Percentiles rank a stretch among this genome's conserved stretches.
These are phyloP conservation scores for Royoungia palumana DNA, from an alignment of 768 basidiomycete species.

Conservation along the genomic window DNA sequence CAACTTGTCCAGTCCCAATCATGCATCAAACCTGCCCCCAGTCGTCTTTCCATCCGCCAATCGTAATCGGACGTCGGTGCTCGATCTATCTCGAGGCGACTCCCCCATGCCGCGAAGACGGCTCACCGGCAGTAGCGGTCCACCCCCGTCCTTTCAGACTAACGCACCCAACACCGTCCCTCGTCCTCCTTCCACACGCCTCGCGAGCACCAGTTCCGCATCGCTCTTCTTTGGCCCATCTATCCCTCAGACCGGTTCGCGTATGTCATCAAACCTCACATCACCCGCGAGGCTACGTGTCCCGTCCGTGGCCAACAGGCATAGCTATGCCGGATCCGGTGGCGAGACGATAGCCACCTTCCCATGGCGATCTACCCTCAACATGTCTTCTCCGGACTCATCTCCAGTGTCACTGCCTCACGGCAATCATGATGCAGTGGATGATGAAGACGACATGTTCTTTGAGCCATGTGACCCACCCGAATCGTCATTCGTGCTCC, in stretches of 20 bases:
- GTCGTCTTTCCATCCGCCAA: slow-evolving; percentile 39
- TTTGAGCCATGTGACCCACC: slow-evolving; percentile 43
- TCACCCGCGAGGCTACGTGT: slow-evolving; percentile 4
- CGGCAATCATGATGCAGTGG: slow-evolving; percentile 27
- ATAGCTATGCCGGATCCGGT: slow-evolving; percentile 61
- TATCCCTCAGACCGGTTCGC: slow-evolving; percentile 29
- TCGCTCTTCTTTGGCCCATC: slow-evolving; percentile 63
- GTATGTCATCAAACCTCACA: slow-evolving; percentile 20
- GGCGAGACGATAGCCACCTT: slow-evolving; percentile 29
- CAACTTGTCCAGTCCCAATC: slow-evolving; percentile 14
- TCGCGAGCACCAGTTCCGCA: slow-evolving; percentile 52
- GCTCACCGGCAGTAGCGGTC: slow-evolving; percentile 38
- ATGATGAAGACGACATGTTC: slow-evolving; percentile 56
- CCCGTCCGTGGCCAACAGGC: slow-evolving; percentile 45
- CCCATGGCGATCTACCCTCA: slow-evolving; percentile 37
- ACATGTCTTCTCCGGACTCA: slow-evolving; percentile 47
- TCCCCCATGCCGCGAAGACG: slow-evolving; percentile 58
- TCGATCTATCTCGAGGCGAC: slow-evolving; percentile 36
- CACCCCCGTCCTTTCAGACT: slow-evolving; percentile 32
- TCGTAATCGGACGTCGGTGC: slow-evolving; percentile 39
- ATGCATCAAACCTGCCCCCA: slow-evolving; percentile 12
- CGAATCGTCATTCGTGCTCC: slow-evolving; percentile 56
- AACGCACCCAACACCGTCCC: slow-evolving; percentile 19
- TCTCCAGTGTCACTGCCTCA: slow-evolving; percentile 39
- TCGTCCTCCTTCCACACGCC: slow-evolving; percentile 45